phyloP scores from a whole-genome alignment of 139 green algal genomes.

The Edaphochlamys debaryana region DNA sequence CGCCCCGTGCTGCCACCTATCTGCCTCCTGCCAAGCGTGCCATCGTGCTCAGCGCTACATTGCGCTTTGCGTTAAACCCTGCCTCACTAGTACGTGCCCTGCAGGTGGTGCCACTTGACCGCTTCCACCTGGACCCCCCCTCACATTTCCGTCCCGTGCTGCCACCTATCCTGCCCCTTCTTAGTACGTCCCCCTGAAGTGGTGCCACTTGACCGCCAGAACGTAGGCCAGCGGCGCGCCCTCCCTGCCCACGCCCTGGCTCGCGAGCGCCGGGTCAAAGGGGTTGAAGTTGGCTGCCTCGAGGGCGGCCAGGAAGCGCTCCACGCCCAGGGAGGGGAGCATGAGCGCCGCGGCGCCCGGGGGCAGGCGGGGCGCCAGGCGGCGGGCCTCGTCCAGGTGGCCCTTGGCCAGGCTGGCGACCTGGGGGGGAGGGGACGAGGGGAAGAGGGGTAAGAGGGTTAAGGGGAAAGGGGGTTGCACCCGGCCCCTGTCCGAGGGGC shows the following conservation, averaged over 20 bases:
- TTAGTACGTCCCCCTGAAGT: conserved; percentile 48
- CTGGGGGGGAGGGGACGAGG: conserved; percentile 14
- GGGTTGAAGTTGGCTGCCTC: conserved; percentile 73
- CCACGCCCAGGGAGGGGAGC: conserved; percentile 60
- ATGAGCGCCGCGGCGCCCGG: conserved; percentile 53
- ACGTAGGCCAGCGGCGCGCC: conserved; percentile 67
- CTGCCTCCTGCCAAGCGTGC: no score
- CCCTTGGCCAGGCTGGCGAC: conserved; percentile 70
- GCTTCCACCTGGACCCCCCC: no score
- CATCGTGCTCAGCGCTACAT: no score
- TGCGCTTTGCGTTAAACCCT: no score
- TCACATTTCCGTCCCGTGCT: neutral
- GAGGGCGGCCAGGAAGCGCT: conserved; percentile 63
- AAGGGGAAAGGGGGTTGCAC: no score
- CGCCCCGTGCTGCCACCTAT: no score
- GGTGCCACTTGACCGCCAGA: conserved; percentile 71
- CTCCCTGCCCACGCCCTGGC: conserved; percentile 17
- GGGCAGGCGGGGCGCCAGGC: conserved; percentile 52
- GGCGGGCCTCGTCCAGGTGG: conserved; percentile 75
- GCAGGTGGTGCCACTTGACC: no score
- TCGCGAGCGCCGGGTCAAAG: conserved; percentile 58
- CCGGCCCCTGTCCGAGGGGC: no score
- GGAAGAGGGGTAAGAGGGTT: neutral
- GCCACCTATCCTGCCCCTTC: neutral
- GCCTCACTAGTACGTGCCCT: no score